Conservation (phyloP, 345 rosid species). For the Arabidopsis suecica region DNA sequence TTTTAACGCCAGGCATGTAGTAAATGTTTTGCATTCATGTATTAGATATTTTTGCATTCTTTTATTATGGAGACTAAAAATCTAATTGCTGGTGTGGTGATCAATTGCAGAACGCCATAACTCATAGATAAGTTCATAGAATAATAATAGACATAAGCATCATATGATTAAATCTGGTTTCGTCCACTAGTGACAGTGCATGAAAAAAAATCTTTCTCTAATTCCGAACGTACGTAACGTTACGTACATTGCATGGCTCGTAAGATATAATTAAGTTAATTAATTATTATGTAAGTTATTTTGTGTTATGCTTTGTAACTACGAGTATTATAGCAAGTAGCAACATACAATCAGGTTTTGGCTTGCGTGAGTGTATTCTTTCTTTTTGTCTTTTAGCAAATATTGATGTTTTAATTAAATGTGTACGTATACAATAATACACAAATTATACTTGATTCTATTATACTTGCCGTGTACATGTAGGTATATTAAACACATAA, state of each 20-base stretch:
- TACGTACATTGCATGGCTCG: conserved; percentile 35
- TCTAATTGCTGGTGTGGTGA: not conserved
- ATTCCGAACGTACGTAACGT: conserved; percentile 27
- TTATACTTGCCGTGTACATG: conserved; percentile 36
- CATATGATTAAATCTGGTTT: conserved; percentile 21
- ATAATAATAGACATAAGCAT: conserved; percentile 16
- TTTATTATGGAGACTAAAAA: not conserved
- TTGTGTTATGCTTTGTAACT: conserved; percentile 28
- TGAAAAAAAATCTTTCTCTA: conserved; percentile 7
- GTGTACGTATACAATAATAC: conserved; percentile 42
- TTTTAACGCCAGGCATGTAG: not conserved
- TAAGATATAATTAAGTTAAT: conserved; percentile 31
- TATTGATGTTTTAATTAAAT: conserved; percentile 28
- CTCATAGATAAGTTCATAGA: not conserved
- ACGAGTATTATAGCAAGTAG: conserved; percentile 41
- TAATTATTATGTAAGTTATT: conserved; percentile 33
- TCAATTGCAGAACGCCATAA: not conserved
- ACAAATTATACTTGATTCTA: conserved; percentile 33
- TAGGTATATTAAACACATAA: conserved; percentile 31
- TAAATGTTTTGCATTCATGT: not conserved
- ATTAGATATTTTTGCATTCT: not conserved
- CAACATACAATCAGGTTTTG: conserved; percentile 24
- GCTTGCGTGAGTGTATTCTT: conserved; percentile 32
- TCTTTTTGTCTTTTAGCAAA: conserved; percentile 38
- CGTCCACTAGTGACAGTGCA: conserved; percentile 31